phyloP scores from a whole-genome alignment of 164 flowering plant genomes.

The Dillenia turbinata region DNA sequence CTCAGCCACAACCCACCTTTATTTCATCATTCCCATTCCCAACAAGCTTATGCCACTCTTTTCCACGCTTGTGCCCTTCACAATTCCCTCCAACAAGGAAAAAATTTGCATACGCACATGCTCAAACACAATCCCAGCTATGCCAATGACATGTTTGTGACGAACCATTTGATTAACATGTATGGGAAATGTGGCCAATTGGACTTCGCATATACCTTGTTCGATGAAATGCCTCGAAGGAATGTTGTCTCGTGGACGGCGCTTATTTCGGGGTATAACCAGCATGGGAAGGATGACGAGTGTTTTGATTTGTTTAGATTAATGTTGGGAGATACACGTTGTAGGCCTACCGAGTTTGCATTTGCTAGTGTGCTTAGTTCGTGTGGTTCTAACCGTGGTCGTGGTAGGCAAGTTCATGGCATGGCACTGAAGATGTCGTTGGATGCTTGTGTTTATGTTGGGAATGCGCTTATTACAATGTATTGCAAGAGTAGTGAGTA shows the following conservation, averaged over 20 bases:
- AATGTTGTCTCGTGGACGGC: constrained; percentile 74
- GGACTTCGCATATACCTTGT: constrained; percentile 39
- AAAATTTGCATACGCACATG: constrained; percentile 39
- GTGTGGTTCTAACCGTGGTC: constrained; percentile 16
- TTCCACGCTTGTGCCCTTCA: constrained; percentile 44
- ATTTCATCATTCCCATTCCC: constrained; percentile 3
- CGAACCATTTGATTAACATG: constrained; percentile 60
- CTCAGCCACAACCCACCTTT: constrained; percentile 1
- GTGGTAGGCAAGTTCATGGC: constrained; percentile 65
- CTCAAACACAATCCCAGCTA: constrained; percentile 14
- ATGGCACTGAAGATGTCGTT: constrained; percentile 49
- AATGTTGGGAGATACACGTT: constrained; percentile 28
- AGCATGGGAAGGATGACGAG: constrained; percentile 24
- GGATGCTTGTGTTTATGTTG: constrained; percentile 50
- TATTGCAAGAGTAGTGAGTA: constrained; percentile 34
- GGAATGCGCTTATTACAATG: constrained; percentile 75
- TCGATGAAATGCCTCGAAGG: constrained; percentile 65
- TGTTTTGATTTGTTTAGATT: constrained; percentile 42
- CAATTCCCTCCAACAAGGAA: constrained; percentile 31
- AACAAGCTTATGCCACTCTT: constrained; percentile 36
- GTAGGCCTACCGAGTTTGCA: constrained; percentile 59
- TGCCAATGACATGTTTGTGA: constrained; percentile 25
- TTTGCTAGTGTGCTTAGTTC: constrained; percentile 52
- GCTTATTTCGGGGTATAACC: constrained; percentile 60
- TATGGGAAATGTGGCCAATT: constrained; percentile 53